phyloP scores from a whole-genome alignment of 2,329 filamentous ascomycete species.

The Zarea fungicola region DNA sequence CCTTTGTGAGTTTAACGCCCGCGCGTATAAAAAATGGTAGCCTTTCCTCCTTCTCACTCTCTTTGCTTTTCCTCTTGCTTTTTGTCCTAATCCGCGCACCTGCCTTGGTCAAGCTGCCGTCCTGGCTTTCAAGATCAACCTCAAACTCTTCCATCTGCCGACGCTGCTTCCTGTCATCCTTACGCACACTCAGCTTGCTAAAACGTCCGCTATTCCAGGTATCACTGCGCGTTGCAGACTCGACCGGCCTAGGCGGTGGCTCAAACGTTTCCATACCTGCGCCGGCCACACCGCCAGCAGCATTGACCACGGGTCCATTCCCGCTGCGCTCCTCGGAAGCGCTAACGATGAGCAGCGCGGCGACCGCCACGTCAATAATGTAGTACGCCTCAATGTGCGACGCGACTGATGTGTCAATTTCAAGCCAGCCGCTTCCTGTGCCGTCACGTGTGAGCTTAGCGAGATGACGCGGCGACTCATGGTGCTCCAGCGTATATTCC shows the following conservation, averaged over 20 bases:
- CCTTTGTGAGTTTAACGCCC: slow-evolving; percentile 45
- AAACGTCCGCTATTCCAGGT: slow-evolving; percentile 18
- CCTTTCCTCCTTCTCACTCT: slow-evolving; percentile 39
- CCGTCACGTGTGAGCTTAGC: slow-evolving; percentile 57
- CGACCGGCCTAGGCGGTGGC: slow-evolving; percentile 43
- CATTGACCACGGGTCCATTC: not conserved
- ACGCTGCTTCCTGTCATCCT: slow-evolving; percentile 23
- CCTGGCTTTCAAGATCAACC: slow-evolving; percentile 59
- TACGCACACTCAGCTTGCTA: slow-evolving; percentile 24
- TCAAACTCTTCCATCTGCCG: slow-evolving; percentile 51
- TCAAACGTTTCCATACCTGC: slow-evolving; percentile 49
- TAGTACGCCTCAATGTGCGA: slow-evolving; percentile 56
- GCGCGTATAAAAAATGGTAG: slow-evolving; percentile 45
- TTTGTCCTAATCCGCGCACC: not conserved
- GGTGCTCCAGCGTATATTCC: slow-evolving; percentile 61
- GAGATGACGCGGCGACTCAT: slow-evolving; percentile 55
- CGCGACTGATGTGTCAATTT: slow-evolving; percentile 57
- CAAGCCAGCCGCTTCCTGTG: slow-evolving; percentile 53
- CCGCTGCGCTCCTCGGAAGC: slow-evolving; percentile 48
- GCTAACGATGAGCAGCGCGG: slow-evolving; percentile 56
- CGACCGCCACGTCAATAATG: slow-evolving; percentile 56
- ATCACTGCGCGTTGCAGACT: slow-evolving; percentile 15
- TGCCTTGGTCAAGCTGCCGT: slow-evolving; percentile 36
- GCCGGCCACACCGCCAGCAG: slow-evolving; percentile 15
- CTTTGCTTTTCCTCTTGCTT: slow-evolving; percentile 31